phyloP scores from a whole-genome alignment of 768 basidiomycete species.

The Lepiota brunneoincarnata region DNA sequence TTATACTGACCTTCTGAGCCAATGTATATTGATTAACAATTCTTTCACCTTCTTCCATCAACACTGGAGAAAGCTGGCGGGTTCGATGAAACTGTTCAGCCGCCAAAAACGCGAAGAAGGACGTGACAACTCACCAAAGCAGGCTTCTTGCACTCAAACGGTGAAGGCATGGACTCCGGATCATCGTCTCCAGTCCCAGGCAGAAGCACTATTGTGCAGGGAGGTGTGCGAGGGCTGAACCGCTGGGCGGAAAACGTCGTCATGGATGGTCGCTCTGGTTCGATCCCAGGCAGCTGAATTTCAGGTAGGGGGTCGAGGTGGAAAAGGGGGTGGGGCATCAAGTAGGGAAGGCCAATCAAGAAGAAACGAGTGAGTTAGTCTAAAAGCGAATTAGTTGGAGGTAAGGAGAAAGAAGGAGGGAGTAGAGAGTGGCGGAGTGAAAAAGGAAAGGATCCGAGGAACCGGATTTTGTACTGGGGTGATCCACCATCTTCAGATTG shows the following conservation, averaged over 20 bases:
- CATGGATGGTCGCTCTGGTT: neutral
- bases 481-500: neutral
- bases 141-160: too few species aligned
- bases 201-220: too few species aligned
- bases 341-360: neutral
- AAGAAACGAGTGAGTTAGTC: neutral
- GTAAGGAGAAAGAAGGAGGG: neutral
- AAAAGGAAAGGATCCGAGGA: neutral
- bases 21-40: too few species aligned
- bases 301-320: neutral
- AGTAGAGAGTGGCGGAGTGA: neutral
- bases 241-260: slow-evolving; percentile 3
- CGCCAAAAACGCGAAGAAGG: too few species aligned
- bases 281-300: neutral
- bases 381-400: too few species aligned
- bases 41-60: too few species aligned
- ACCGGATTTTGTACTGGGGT: neutral
- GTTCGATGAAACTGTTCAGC: too few species aligned
- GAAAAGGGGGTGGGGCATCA: neutral
- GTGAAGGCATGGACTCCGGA: too few species aligned
- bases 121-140: too few species aligned
- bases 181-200: too few species aligned
- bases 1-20: too few species aligned
- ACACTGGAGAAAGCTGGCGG: too few species aligned
- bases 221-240: neutral